These are phyloP conservation scores for Cicer pinnatifidum DNA, from an alignment of 306 rosid species.

Conservation along the genomic window DNA sequence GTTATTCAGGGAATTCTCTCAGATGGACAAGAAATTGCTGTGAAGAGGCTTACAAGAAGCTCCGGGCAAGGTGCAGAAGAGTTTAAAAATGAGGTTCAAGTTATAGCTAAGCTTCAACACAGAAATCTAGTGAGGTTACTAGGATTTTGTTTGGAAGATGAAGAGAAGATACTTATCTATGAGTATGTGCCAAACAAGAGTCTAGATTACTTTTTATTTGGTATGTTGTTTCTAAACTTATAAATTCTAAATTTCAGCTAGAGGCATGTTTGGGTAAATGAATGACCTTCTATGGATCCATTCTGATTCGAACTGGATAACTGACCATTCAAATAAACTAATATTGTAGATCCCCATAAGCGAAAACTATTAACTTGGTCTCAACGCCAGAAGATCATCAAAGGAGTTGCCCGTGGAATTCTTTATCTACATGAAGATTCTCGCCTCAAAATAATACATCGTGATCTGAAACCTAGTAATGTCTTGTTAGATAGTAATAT, in stretches of 20 bases:
- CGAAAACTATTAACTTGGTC: constrained; percentile 42
- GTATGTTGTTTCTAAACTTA: constrained; percentile 39
- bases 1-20: constrained; percentile 52
- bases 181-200: constrained; percentile 62
- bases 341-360: constrained; percentile 38
- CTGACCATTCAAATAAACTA: not conserved
- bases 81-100: constrained; percentile 62
- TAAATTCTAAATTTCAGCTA: not conserved
- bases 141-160: constrained; percentile 65
- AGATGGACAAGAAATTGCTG: constrained; percentile 61
- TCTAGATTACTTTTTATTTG: constrained; percentile 56
- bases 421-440: constrained; percentile 54
- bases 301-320: constrained; percentile 7
- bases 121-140: constrained; percentile 58
- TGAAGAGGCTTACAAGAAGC: constrained; percentile 59
- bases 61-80: constrained; percentile 60
- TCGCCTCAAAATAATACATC: constrained; percentile 52
- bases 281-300: not conserved
- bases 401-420: constrained; percentile 47
- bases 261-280: not conserved
- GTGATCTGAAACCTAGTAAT: constrained; percentile 55
- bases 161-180: constrained; percentile 64
- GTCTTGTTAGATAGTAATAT: constrained; percentile 45
- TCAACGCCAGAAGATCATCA: constrained; percentile 44
- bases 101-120: constrained; percentile 69